A percentile compares a stretch with the other conserved stretches of the same genome.
phyloP scores from a whole-genome alignment of 2,329 filamentous ascomycete species.

The Fusarium sp. region DNA sequence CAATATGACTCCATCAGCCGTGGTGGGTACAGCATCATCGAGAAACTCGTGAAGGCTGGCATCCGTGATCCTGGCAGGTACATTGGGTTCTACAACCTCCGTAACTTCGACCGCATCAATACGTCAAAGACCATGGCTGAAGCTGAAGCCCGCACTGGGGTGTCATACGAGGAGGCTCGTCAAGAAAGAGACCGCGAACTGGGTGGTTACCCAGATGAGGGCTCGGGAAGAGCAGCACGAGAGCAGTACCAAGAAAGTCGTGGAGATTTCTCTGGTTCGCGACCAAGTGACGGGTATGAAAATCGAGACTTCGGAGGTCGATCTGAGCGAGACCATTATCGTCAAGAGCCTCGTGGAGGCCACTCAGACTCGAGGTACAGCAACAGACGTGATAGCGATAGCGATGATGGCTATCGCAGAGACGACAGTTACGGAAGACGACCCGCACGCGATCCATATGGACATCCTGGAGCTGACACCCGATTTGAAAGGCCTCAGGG shows the following conservation, averaged over 20 bases:
- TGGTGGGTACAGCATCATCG: conserved; percentile 82
- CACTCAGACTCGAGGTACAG: conserved; percentile 8
- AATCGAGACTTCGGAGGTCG: conserved; percentile 12
- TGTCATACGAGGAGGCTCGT: conserved; percentile 76
- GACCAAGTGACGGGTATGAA: conserved; percentile 20
- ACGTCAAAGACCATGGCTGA: conserved; percentile 71
- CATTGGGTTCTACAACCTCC: conserved; percentile 86
- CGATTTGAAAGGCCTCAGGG: conserved; percentile 28
- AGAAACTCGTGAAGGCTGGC: conserved; percentile 76
- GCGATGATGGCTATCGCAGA: conserved; percentile 5
- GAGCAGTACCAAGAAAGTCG: conserved; percentile 28
- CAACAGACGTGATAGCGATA: not conserved
- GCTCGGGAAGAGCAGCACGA: conserved; percentile 37
- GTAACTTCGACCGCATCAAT: conserved; percentile 88
- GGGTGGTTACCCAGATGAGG: conserved; percentile 58
- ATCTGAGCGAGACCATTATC: conserved; percentile 12
- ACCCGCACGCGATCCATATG: conserved; percentile 7
- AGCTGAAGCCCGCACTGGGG: conserved; percentile 73
- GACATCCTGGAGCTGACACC: conserved; percentile 32
- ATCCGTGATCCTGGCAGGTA: conserved; percentile 77
- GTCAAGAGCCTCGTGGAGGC: conserved; percentile 8
- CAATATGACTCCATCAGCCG: conserved; percentile 85
- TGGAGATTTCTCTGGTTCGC: conserved; percentile 18
- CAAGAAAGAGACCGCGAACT: conserved; percentile 72
- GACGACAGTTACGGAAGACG: conserved; percentile 11